Base-by-base conservation (phyloP, 345 rosid species). In the Citrus hindsii region DNA sequence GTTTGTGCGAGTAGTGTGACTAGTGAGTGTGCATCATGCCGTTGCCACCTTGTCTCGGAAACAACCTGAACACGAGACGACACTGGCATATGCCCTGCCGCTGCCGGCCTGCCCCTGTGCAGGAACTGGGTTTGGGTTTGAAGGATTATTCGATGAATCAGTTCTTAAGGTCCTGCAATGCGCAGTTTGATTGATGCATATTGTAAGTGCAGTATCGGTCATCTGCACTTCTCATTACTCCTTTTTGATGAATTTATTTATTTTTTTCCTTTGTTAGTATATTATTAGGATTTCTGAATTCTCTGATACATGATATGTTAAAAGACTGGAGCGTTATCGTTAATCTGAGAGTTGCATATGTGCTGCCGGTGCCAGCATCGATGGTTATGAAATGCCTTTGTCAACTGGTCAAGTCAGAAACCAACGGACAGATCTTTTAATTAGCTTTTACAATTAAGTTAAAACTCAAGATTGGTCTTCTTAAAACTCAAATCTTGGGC, bases 381-480 rank as follows among this genome's bases (percentile, higher is more conserved):
- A 22, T 73, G 64, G 68, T 59, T 79, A 65, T 9, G 74, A 37
- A 51, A 30, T 53, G 72, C 24, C 74, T 60, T 68, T 56, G 51
- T 46, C 18, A 46, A 13, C 51, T 18, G 21, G 14, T 74, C 70
- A 59, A 25, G 21, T 69, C 70, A 74, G 64, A 46, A 46, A 46
- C 18, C 28, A 28, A 28, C 28, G 28, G 28, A 28, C 28, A 28
- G 28, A 28, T 28, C 46, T 9, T 40, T 40, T 40, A 40, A 9
- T 40, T 40, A 40, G 46, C 13, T 40, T 40, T 30, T 30, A 40
- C 46, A 40, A 40, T 42, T 42, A 42, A 42, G 48, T 42, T 10
- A 42, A 42, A 42, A 42, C 48, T 9, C 48, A 42, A 42, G 48
- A 10, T 2, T 10, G 48, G 4, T 42, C 14, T 9, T 42, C 14